Evolutionary conservation across 2,329 filamentous ascomycete genomes (phyloP), one percentile per base, ranked within the genome.

Genomic region (Aspergillus jensenii): DNA sequence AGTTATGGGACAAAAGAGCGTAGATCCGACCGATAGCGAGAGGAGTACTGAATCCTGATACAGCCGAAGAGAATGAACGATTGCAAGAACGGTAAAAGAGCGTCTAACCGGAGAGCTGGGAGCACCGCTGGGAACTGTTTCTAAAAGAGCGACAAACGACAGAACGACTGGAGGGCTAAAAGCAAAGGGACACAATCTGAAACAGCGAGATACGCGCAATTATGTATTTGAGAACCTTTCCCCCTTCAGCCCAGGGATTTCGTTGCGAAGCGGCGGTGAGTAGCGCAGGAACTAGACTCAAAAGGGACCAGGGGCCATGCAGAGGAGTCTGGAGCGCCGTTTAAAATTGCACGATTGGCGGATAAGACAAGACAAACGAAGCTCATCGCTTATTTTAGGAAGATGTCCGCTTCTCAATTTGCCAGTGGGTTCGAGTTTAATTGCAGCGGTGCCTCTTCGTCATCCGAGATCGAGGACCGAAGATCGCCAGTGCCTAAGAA

Each of bases 101-200:
- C 61, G 68, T 70, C 62, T 60, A 65, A 66, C 66, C 62, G 64
- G 59, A 64, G 63, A 66, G 62, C 64, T 61, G 63, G 52, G 62
- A 63, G 59, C 52, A 61, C 60, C 60, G 56, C 55, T 66, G 64
- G 65, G 45, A 67, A 63, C 65, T 27, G 65, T 67, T 67, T 70
- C 69, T 64, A 71, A 71, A 71, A 67, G 69, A 72, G 66, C 59
- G 68, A 69, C 62, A 65, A 65, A 66, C 62, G 54, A 60, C 64
- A 65, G 56, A 66, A 67, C 60, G 66, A 70, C 65, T 65, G 66
- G 64, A 67, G 60, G 61, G 35, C 52, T 53, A 44, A 54, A 47
- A 48, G 52, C 48, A 55, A 62, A 67, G 35, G 59, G 49, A 55
- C 59, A 63, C 64, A 57, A 65, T 62, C 66, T 65, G 68, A 66